Base-by-base conservation (phyloP, 2,329 filamentous ascomycete species). In the Ascochyta koolunga region DNA sequence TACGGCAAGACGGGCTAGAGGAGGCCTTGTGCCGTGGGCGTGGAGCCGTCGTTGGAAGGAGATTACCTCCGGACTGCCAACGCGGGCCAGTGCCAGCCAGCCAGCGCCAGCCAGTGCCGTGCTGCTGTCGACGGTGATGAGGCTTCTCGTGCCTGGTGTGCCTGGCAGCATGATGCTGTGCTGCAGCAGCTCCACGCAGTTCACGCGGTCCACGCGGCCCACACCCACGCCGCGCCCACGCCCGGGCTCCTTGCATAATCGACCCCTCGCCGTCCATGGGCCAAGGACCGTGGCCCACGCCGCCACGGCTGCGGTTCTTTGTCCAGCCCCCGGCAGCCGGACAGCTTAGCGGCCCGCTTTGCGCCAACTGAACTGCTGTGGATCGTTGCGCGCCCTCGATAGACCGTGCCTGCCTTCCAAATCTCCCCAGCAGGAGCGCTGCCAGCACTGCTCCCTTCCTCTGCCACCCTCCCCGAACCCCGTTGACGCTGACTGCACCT, bases 311-410 rank as follows among this genome's bases (percentile, higher is more conserved):
- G 27, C 27, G 27, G 27, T 13, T 29, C 27, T 29, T 29, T 29
- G 31, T 31, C 49, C 64, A 60, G 58, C 58, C 56, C 59, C 50
- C 54, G 39, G 46, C 60, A 62, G 65, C 56, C 54, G 57, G 61
- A 58, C 50, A 38, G 40, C 29, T 22, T 35, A 35, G 56, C 58
- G 56, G 53, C 54, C 54, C 33, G 55, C 32, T 15, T 27, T 48
- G 43, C 50, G 21, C 50, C 50, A 53, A 38, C 50, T 44, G 49
- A 50, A 54, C 55, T 57, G 50, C 46, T 44, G 50, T 43, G 51
- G 54, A 62, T 66, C 64, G 62, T 46, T 49, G 57, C 58, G 44
- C 41, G 48, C 46, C 51, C 40, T 41, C 51, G 46, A 41, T 36
- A 45, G 42, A 42, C 46, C 40, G 46, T 50, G 52, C 52, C 45